Conservation (phyloP, 2,329 filamentous ascomycete genomes). For the Aureobasidium subglaciale region DNA sequence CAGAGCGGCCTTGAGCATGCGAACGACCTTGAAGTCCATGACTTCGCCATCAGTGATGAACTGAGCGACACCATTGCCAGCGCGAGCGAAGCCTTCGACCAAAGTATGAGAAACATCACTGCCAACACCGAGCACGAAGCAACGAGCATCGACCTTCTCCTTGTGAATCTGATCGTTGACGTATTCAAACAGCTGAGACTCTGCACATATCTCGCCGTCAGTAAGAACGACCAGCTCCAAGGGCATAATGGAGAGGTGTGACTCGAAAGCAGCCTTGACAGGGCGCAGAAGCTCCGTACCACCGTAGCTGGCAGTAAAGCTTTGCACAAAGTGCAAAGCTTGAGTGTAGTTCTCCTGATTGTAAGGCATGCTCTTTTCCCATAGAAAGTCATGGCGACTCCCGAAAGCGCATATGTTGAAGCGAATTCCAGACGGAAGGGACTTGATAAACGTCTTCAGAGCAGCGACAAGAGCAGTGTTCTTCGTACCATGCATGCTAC, state of each 20-base stretch:
- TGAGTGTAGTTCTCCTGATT: constrained; percentile 37
- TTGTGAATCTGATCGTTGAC: constrained; percentile 38
- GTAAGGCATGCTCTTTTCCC: constrained; percentile 42
- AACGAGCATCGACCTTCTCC: constrained; percentile 40
- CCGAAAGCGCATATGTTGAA: constrained; percentile 70
- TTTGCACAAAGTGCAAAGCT: constrained; percentile 38
- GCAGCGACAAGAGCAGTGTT: constrained; percentile 50
- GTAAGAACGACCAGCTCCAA: constrained; percentile 51
- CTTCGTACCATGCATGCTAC: constrained; percentile 51
- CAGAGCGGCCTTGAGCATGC: constrained; percentile 67
- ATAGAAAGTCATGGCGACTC: constrained; percentile 39
- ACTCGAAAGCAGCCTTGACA: constrained; percentile 40
- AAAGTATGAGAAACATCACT: constrained; percentile 48
- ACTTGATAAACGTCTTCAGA: constrained; percentile 58
- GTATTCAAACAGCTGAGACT: constrained; percentile 42
- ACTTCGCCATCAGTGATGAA: constrained; percentile 56
- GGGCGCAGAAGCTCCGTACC: constrained; percentile 49
- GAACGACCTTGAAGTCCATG: constrained; percentile 60
- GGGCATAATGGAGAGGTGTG: constrained; percentile 39
- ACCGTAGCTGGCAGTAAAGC: constrained; percentile 42
- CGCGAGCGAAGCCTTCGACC: constrained; percentile 52
- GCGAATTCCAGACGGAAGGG: constrained; percentile 54
- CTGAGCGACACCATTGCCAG: constrained; percentile 55
- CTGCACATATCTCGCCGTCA: constrained; percentile 49
- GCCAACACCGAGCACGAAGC: constrained; percentile 54